Percentiles rank a stretch among this genome's conserved stretches.
Conservation (phyloP, 2,329 filamentous ascomycete species). For the Myriosclerotinia duriaeana region DNA sequence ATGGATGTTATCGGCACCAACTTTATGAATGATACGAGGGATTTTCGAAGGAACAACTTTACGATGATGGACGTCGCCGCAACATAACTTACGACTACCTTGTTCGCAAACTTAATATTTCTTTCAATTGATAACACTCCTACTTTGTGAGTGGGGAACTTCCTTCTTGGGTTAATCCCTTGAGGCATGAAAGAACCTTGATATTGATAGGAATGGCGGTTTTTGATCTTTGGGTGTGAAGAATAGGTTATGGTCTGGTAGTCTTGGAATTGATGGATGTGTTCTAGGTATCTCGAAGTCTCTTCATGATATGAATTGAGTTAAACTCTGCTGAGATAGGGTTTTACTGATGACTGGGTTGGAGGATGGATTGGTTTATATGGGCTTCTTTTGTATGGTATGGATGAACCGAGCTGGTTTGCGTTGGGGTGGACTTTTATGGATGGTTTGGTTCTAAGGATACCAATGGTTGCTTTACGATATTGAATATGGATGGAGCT, state of each 20-base stretch:
- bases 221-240: neutral
- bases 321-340: neutral
- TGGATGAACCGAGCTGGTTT: neutral
- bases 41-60: neutral
- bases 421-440: neutral
- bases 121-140: constrained; percentile 16
- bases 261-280: neutral
- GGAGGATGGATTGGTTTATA: neutral
- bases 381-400: neutral
- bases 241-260: neutral
- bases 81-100: neutral
- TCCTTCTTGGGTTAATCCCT: constrained; percentile 11
- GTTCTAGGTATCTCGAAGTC: neutral
- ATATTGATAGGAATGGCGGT: neutral
- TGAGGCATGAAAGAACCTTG: constrained; percentile 20
- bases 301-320: neutral
- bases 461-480: too few relatives aligned
- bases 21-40: neutral
- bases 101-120: neutral
- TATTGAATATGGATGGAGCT: too few relatives aligned
- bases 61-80: neutral
- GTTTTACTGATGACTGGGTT: neutral
- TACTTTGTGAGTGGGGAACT: constrained; percentile 17
- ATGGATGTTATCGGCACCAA: neutral
- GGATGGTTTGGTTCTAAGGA: neutral